Evolutionary conservation across 208 protist genomes (phyloP), one percentile per base, ranked within the genome.

Genomic region (Angomonas desouzai): DNA sequence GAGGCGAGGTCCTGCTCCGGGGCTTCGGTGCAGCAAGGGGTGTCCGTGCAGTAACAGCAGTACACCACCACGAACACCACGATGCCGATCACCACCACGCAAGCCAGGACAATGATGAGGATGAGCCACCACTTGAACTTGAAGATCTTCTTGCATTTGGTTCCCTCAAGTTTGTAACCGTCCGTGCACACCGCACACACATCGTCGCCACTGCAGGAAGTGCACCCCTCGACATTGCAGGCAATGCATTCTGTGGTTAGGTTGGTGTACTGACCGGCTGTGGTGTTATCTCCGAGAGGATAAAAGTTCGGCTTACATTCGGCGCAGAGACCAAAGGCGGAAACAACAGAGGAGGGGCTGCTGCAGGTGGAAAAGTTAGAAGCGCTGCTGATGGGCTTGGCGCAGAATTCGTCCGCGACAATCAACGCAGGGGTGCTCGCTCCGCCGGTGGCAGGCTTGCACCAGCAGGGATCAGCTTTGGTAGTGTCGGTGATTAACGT

Each of bases 21-120:
- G 32, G 32, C 32, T 25, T 29, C 34, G 22, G 11, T 18, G 20
- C 56, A 48, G 56, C 56, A 47, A 40, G 36, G 36, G 36, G 36
- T 40, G 36, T 40, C 36, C 9, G 11, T 18, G 34, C 56, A 48
- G 56, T 30, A 47, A 30, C 33, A 62, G 38, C 33, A 62, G 56
- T 43, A 43, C 32, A 43, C 32, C 6, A 62, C 10, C 0, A 40
- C 33, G 56, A 62, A 36, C 7, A 27, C 9, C 27, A 62, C 11
- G n/a, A 51, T 13, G 6, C 9, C 45, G 20, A 51, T 23, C 18
- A 51, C 10, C 18, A 23, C 45, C 9, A 23, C 45, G 18, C 9
- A 3, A 13, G 20, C 45, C 9, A 51, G 45, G n/a, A 13, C 45
- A 23, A 51, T 51, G 45, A 51, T 51, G 20, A 51, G 45, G 18